Percentiles rank a stretch among this genome's conserved stretches.
Conservation (phyloP, 1,284 basidiomycete species). For the Apiotrichum akiyoshidainum region DNA sequence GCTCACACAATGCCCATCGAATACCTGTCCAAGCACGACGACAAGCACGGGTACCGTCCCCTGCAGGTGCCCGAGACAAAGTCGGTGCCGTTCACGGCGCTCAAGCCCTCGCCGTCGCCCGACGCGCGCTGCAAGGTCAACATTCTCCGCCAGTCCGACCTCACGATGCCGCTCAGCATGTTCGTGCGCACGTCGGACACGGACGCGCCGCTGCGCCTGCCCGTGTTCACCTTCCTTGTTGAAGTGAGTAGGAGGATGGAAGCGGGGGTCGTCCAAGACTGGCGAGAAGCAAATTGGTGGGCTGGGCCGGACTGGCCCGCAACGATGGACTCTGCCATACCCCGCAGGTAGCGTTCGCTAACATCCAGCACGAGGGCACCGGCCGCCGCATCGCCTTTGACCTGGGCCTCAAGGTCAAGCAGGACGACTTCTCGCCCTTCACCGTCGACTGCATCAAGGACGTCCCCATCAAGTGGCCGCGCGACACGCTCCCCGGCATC, state of each 20-base stretch:
- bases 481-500: conserved; percentile 7
- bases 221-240: conserved; percentile 18
- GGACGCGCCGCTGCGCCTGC: conserved; percentile 5
- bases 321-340: too few relatives aligned
- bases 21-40: conserved; percentile 14
- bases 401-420: conserved; percentile 14
- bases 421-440: conserved; percentile 20
- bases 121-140: conserved; percentile 15
- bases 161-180: conserved; percentile 21
- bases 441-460: conserved; percentile 16
- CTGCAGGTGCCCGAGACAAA: conserved; percentile 13
- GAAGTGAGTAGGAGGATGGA: conserved; percentile 8
- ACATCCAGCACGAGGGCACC: background rate
- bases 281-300: too few relatives aligned
- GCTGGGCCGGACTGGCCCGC: too few relatives aligned
- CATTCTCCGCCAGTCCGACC: conserved; percentile 13
- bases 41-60: conserved; percentile 15
- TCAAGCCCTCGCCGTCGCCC: conserved; percentile 5
- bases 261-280: too few relatives aligned
- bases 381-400: conserved; percentile 17
- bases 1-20: conserved; percentile 8
- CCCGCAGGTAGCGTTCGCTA: too few relatives aligned
- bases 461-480: conserved; percentile 10
- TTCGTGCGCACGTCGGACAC: conserved; percentile 19
- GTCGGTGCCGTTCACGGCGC: conserved; percentile 7